Percentiles rank a stretch among this genome's conserved stretches.
Evolutionary conservation across 1,284 basidiomycete genomes (phyloP).

Genomic region (Melampsora americana): DNA sequence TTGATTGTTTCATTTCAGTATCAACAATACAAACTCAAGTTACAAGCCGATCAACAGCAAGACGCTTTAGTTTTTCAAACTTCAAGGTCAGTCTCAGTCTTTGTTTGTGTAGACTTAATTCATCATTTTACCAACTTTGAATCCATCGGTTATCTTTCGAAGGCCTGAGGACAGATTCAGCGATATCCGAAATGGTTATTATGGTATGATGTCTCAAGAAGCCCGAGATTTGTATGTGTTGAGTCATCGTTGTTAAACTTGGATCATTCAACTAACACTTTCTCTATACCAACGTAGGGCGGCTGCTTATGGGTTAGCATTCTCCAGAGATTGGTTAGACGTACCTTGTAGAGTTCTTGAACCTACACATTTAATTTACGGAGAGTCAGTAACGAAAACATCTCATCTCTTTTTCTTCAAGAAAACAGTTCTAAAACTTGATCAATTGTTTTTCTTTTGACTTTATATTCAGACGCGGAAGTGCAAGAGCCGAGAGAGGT

Average conservation of each 20-base stretch:
- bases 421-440: background rate
- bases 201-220: no score
- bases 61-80: conserved; percentile 29
- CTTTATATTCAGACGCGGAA: background rate
- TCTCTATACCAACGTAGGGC: background rate
- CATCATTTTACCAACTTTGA: background rate
- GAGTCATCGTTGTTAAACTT: no score
- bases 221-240: no score
- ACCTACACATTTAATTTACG: conserved; percentile 15
- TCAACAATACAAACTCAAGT: conserved; percentile 33
- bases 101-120: no score
- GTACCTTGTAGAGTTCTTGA: background rate
- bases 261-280: background rate
- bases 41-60: conserved; percentile 21
- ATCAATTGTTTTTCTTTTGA: background rate
- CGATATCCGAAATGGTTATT: no score
- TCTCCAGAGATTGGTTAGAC: no score
- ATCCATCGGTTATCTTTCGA: background rate
- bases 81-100: background rate
- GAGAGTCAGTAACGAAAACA: background rate
- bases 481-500: background rate
- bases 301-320: no score
- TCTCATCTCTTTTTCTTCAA: background rate
- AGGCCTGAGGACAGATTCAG: no score
- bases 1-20: no score